These are phyloP conservation scores for Metschnikowia lochheadii DNA, from an alignment of 805 yeast species.

Conservation along the genomic window DNA sequence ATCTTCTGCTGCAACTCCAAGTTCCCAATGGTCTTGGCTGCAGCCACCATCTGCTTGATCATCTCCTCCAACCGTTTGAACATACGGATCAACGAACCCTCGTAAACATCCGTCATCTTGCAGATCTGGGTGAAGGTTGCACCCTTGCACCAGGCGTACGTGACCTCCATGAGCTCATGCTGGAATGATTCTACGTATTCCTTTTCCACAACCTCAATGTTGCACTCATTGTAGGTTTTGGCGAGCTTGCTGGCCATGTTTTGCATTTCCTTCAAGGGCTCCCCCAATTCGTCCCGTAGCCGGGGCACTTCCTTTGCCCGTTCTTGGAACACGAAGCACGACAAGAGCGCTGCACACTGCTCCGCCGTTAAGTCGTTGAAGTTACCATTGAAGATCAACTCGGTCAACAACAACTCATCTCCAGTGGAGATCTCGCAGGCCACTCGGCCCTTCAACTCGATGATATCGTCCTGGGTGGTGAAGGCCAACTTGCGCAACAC, in stretches of 20 bases:
- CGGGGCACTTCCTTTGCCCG: conserved; percentile 85
- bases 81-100: conserved; percentile 92
- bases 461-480: conserved; percentile 80
- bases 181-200: conserved; percentile 91
- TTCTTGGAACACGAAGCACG: conserved; percentile 97
- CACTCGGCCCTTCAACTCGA: conserved; percentile 94
- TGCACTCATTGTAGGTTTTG: conserved; percentile 81
- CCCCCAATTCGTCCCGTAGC: conserved; percentile 84
- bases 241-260: conserved; percentile 92
- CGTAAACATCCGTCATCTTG: conserved; percentile 98
- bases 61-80: conserved; percentile 93
- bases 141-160: conserved; percentile 94
- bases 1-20: conserved; percentile 79
- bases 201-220: conserved; percentile 83
- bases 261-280: conserved; percentile 82
- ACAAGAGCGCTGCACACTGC: conserved; percentile 86
- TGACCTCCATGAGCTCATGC: conserved; percentile 95
- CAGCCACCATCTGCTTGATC: conserved; percentile 82
- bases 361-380: conserved; percentile 84
- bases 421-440: conserved; percentile 96
- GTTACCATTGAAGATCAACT: conserved; percentile 90
- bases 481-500: conserved; percentile 90
- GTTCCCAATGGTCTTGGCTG: conserved; percentile 94
- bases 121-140: conserved; percentile 95
- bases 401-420: conserved; percentile 80